A percentile compares a stretch with the other conserved stretches of the same genome.
Evolutionary conservation across 805 yeast genomes (phyloP).

Genomic region (Yarrowia hollandica): DNA sequence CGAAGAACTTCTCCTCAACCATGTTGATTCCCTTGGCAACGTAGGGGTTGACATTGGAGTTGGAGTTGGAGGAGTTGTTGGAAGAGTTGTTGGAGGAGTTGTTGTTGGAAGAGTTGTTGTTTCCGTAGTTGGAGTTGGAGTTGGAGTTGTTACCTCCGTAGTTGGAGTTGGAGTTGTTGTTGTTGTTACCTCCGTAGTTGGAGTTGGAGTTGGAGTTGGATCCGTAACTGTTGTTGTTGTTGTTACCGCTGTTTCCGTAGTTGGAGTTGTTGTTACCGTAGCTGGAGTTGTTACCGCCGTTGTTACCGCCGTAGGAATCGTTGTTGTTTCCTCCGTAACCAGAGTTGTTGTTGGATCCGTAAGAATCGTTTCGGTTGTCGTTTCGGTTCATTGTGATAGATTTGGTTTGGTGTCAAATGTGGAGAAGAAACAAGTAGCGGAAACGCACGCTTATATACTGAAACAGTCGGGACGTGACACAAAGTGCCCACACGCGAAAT

Average conservation of each 20-base stretch:
- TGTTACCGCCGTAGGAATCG: neutral
- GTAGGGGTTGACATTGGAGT: constrained; percentile 28
- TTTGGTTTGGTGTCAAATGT: neutral
- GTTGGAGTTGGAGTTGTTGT: neutral
- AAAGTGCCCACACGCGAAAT: neutral
- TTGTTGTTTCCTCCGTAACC: neutral
- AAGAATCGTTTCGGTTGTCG: neutral
- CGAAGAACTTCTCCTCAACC: constrained; percentile 27
- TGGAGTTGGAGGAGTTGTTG: neutral
- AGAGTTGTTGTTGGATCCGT: neutral
- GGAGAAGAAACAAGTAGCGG: neutral
- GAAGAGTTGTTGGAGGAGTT: constrained; percentile 8
- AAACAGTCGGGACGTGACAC: neutral
- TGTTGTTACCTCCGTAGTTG: neutral
- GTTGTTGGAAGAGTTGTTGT: neutral
- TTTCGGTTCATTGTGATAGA: constrained; percentile 10
- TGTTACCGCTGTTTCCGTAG: neutral
- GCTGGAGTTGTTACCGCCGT: neutral
- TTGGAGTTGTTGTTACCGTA: neutral
- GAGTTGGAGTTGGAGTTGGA: constrained; percentile 8
- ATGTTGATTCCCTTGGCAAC: constrained; percentile 24
- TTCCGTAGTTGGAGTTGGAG: neutral
- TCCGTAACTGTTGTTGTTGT: neutral
- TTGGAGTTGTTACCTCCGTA: neutral
- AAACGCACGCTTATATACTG: neutral